Conservation (phyloP, 78 protist species). For the Paratrimastix pyriformis region DNA sequence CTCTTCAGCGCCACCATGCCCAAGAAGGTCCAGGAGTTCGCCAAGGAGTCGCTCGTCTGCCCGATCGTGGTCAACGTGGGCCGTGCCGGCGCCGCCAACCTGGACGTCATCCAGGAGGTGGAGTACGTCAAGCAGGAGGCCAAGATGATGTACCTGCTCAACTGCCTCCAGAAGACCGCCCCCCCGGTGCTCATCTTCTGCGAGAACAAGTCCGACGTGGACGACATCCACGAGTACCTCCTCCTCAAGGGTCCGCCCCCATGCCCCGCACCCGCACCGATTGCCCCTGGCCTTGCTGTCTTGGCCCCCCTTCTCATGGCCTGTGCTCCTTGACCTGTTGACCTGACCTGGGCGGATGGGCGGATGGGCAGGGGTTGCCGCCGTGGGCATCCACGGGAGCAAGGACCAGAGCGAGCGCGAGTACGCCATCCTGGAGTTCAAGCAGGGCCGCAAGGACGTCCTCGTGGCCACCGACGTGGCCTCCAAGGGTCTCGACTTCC, state of each 20-base stretch:
- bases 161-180: slow-evolving; percentile 92
- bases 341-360: too few species aligned
- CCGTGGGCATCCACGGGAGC: slow-evolving; percentile 51
- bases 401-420: slow-evolving; percentile 86
- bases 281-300: not conserved
- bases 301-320: not conserved
- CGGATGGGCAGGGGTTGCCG: slow-evolving; percentile 33
- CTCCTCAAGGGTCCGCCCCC: slow-evolving; percentile 62
- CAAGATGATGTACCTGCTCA: slow-evolving; percentile 76
- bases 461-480: slow-evolving; percentile 89
- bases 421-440: slow-evolving; percentile 68
- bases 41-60: slow-evolving; percentile 53
- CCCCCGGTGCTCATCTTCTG: slow-evolving; percentile 93
- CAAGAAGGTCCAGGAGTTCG: slow-evolving; percentile 61
- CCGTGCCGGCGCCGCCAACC: slow-evolving; percentile 86
- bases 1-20: slow-evolving; percentile 91
- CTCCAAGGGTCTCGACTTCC: slow-evolving; percentile 76
- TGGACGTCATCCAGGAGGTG: slow-evolving; percentile 82
- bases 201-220: slow-evolving; percentile 85
- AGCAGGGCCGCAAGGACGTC: slow-evolving; percentile 61
- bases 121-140: slow-evolving; percentile 77
- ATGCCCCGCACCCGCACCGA: not conserved
- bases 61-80: slow-evolving; percentile 83
- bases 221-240: slow-evolving; percentile 90
- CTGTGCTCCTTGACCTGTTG: not conserved